Percentiles rank a stretch among this genome's conserved stretches.
These are phyloP conservation scores for Sicyos edulis DNA, from an alignment of 306 rosid genomes.

Conservation along the genomic window DNA sequence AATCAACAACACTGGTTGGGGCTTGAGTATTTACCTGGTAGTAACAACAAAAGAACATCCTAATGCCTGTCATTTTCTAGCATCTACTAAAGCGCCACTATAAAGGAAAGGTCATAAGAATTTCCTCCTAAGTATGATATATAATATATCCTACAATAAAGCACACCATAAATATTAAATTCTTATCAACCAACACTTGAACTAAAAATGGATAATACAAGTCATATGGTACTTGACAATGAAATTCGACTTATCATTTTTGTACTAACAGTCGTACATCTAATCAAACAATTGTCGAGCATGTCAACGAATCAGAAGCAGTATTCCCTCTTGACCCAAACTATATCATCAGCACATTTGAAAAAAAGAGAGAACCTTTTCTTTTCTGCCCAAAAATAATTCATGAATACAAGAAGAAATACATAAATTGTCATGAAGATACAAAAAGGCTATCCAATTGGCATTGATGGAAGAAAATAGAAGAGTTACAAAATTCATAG, in stretches of 20 bases:
- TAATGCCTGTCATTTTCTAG: neutral
- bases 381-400: neutral
- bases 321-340: neutral
- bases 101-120: neutral
- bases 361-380: neutral
- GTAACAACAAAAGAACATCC: neutral
- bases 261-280: neutral
- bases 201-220: neutral
- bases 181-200: neutral
- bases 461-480: neutral
- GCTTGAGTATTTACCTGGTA: conserved; percentile 78
- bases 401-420: neutral
- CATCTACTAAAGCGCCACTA: neutral
- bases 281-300: neutral
- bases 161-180: neutral
- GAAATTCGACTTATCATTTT: neutral
- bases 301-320: neutral
- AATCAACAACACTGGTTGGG: conserved; percentile 51
- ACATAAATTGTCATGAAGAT: neutral
- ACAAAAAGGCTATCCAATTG: neutral
- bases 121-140: neutral
- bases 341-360: neutral
- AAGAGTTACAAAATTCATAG: neutral
- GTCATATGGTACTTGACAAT: neutral
- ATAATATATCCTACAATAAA: neutral